These are phyloP conservation scores for Corynespora cassiicola DNA, from an alignment of 2,329 filamentous ascomycete species.

Conservation along the genomic window DNA sequence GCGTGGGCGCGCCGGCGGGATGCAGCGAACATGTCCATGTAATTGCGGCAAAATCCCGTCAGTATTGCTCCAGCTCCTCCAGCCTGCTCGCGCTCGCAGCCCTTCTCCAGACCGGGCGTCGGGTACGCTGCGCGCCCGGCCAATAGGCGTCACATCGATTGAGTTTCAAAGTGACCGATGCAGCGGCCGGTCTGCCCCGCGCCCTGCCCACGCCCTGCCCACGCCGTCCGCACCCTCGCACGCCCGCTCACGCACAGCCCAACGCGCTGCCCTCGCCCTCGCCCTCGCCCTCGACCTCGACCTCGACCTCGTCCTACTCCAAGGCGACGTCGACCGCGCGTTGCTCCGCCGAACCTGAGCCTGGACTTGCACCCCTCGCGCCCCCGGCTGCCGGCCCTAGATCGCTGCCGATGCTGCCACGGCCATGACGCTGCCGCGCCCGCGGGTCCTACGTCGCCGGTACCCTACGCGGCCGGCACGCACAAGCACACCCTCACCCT, in stretches of 20 bases:
- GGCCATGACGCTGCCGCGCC: too few species aligned
- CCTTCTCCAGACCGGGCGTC: slow-evolving; percentile 37
- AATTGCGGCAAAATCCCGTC: slow-evolving; percentile 41
- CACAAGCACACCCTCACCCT: too few species aligned
- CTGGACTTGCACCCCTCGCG: too few species aligned
- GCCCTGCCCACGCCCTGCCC: slow-evolving; percentile 27
- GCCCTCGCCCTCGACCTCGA: slow-evolving; percentile 46
- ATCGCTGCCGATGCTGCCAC: slow-evolving; percentile 12
- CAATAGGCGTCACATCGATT: slow-evolving; percentile 43
- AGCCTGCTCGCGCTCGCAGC: neutral
- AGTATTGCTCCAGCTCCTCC: slow-evolving; percentile 25
- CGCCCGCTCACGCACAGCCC: slow-evolving; percentile 12
- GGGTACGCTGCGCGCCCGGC: slow-evolving; percentile 31
- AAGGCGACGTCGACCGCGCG: too few species aligned
- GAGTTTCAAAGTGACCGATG: slow-evolving; percentile 39
- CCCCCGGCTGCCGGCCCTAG: slow-evolving; percentile 23
- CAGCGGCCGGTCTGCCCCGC: slow-evolving; percentile 34
- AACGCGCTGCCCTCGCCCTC: slow-evolving; percentile 13
- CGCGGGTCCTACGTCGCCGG: too few species aligned
- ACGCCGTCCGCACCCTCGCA: too few species aligned
- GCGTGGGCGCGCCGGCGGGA: slow-evolving; percentile 35
- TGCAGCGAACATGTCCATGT: slow-evolving; percentile 40
- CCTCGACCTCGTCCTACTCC: too few species aligned
- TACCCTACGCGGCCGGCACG: too few species aligned
- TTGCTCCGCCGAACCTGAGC: slow-evolving; percentile 59